Percentiles rank a stretch among this genome's conserved stretches.
Conservation (phyloP, 208 protist genomes). For the Herpetomonas samuelpessoai region DNA sequence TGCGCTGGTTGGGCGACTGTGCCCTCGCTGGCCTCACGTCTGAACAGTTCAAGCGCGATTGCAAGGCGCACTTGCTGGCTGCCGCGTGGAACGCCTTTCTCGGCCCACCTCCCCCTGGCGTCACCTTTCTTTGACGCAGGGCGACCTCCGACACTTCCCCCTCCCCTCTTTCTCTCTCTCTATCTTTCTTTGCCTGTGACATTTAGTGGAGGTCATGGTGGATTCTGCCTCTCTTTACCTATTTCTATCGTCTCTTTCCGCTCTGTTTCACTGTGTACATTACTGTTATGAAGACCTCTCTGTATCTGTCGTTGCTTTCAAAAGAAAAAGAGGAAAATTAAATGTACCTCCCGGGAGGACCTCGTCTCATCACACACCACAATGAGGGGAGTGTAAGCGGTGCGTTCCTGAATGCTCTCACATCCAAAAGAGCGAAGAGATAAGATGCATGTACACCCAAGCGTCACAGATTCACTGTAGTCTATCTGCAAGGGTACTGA, state of each 20-base stretch:
- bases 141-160: background rate
- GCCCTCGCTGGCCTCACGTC: constrained; percentile 34
- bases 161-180: background rate
- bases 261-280: constrained; percentile 4
- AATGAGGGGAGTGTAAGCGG: no score
- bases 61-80: constrained; percentile 18
- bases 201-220: no score
- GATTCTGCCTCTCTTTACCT: no score
- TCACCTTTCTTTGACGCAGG: constrained; percentile 11
- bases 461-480: no score
- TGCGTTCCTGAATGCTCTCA: no score
- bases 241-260: no score
- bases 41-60: constrained; percentile 31
- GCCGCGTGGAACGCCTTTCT: constrained; percentile 56
- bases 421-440: no score
- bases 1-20: constrained; percentile 42
- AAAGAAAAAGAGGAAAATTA: background rate
- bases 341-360: background rate
- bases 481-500: no score
- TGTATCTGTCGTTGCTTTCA: no score
- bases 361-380: no score
- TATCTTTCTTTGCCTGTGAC: no score
- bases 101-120: constrained; percentile 33
- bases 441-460: no score
- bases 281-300: background rate